Evolutionary conservation across 129 eudicot species (phyloP), one percentile per base, ranked within the genome.

Genomic region (Lactuca saligna): DNA sequence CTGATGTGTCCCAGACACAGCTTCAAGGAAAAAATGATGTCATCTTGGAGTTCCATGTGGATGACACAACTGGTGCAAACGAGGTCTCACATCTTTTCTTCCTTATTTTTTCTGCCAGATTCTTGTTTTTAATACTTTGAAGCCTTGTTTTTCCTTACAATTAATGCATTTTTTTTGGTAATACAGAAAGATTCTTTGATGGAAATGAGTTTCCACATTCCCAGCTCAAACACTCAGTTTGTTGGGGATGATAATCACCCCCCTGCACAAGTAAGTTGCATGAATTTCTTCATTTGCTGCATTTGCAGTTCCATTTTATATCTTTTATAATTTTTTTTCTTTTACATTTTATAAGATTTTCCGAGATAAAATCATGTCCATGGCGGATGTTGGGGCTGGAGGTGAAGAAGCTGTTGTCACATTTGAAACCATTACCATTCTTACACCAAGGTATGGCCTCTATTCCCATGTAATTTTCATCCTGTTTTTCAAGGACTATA

Each of bases 1-100:
- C 99, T 17, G 97, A 93, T 78, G 97, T 93, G 29, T 66, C 99
- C 31, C 99, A 89, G 63, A 87, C 99, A 63, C 97, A 89, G 54
- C 84, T 94, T 54, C 99, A 94, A 87, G 99, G 93, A 31, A 94
- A 94, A 73, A 94, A 83, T 78, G 99, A 94, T 82, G 99, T 94
- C 66, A 77, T 89, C 75, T 68, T 94, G 90, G 99, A 94, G 82
- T 94, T 94, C 75, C 99, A 94, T 37, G 97, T 94, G 29, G 99
- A 94, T 82, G 99, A 94, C 72, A 90, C 97, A 35, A 85, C 99
- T 62, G 93, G 99, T 62, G 99, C 99, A 56, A 94, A 87, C 61
- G 99, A 94, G 99, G 99, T 94, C 74, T 10, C 16, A 60, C 57
- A 17, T 6, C 31, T 41, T 42, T 54, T 63, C 5, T 33, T 13